Evolutionary conservation across 495 filamentous ascomycete species (phyloP), one percentile per base, ranked within the genome.

Genomic region (Neurospora sp.): DNA sequence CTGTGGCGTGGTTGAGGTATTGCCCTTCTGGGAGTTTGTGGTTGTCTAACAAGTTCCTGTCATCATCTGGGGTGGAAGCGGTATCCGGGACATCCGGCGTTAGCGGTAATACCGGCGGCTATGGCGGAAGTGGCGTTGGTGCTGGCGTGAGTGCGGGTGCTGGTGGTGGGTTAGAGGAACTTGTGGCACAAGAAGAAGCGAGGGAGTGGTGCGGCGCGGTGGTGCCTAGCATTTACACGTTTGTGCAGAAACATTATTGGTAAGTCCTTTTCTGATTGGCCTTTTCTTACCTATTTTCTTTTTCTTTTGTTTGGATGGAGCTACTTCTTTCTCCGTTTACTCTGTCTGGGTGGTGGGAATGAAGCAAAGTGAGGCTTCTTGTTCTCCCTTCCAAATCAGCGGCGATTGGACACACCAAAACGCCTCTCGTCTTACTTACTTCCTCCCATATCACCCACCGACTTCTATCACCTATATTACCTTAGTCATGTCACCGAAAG

Each of bases 201-300:
- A 85, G 92, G 71, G 89, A 89, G 9, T 99, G 96, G 96, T 99
- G 96, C 76, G 80, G 81, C 37, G 84, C 82, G 22, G 73, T 79
- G 8, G 35, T 93, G 22, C 96, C 96, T 18, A 97, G 93, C 80
- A 93, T 98, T 48, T 99, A 97, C 81, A 83, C 88, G 27, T 99
- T 90, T 84, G 96, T 98, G 14, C 96, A 99, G 77, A 84, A 82
- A 48, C 84, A 92, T 70, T 97, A 99, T 80, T 99, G 96, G 96
- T 96, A 88, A 75, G 88, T 76, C 69, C 8, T 40, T 20, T 22
- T 16, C 69, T 12, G 16, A 53, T 27, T 12, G 11, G 20, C 46
- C 46, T 4, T 70, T 18, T 69, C 35, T 16, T 22, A 27, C 27
- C 27, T 27, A 14, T 14, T 14, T n/a, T 22, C 20, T 31, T n/a